A percentile compares a stretch with the other conserved stretches of the same genome.
Conservation (phyloP, 768 basidiomycete genomes). For the Cytidiella melzeri region DNA sequence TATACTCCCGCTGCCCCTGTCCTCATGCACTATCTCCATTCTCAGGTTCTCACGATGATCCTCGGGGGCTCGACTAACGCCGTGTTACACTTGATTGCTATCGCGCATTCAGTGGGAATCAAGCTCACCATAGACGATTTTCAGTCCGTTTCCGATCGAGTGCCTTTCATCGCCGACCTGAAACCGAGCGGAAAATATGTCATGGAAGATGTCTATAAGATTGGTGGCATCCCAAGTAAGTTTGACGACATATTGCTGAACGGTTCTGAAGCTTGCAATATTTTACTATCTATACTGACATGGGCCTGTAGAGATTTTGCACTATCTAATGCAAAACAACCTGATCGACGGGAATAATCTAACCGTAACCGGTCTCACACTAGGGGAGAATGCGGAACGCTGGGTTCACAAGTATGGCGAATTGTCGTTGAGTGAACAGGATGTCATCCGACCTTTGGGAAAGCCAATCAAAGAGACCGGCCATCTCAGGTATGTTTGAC, state of each 20-base stretch:
- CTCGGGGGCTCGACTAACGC: slow-evolving; percentile 98
- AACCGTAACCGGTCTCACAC: slow-evolving; percentile 85
- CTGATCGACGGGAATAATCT: slow-evolving; percentile 86
- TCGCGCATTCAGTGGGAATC: slow-evolving; percentile 94
- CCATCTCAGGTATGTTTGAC: slow-evolving; percentile 66
- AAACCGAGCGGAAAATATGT: slow-evolving; percentile 98
- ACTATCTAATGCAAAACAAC: slow-evolving; percentile 80
- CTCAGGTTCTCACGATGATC: slow-evolving; percentile 89
- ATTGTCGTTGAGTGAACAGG: slow-evolving; percentile 61
- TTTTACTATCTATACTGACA: neutral
- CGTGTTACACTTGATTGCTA: slow-evolving; percentile 92
- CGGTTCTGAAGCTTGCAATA: slow-evolving; percentile 3
- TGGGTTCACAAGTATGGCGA: slow-evolving; percentile 82
- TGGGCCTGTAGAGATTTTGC: slow-evolving; percentile 59
- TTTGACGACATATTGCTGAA: too few species aligned
- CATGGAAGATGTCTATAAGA: slow-evolving; percentile 94
- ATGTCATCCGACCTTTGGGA: slow-evolving; percentile 81
- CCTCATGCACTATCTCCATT: slow-evolving; percentile 1
- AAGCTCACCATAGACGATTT: slow-evolving; percentile 87
- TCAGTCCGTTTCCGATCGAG: slow-evolving; percentile 86
- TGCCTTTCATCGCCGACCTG: slow-evolving; percentile 92
- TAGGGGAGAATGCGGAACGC: slow-evolving; percentile 88
- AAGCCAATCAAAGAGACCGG: slow-evolving; percentile 87
- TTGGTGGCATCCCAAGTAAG: slow-evolving; percentile 94
- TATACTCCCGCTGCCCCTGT: slow-evolving; percentile 6